Evolutionary conservation across 768 basidiomycete species (phyloP).

Genomic region (Crucibulum laeve): DNA sequence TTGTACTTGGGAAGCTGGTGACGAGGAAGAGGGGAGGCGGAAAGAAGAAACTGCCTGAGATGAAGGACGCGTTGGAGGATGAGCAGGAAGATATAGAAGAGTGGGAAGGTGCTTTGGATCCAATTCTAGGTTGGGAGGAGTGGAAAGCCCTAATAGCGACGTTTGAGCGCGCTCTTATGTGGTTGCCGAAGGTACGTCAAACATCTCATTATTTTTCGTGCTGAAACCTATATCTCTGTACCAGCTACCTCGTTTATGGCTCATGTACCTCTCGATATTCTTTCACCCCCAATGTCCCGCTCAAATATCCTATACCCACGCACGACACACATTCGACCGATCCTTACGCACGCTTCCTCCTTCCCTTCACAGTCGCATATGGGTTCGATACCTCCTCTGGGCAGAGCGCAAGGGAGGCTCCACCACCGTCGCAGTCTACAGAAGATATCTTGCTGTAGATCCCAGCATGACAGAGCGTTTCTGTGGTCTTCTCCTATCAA

Average conservation of each 20-base stretch:
- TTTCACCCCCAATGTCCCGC: constrained; percentile 88
- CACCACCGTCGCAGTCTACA: constrained; percentile 79
- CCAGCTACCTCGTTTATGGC: constrained; percentile 91
- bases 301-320: constrained; percentile 81
- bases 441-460: constrained; percentile 83
- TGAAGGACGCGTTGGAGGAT: constrained; percentile 86
- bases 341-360: constrained; percentile 91
- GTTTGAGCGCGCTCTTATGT: constrained; percentile 92
- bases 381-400: constrained; percentile 92
- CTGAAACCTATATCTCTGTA: constrained; percentile 6
- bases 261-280: constrained; percentile 89
- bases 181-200: constrained; percentile 77
- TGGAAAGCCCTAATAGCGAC: constrained; percentile 87
- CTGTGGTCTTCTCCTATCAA: constrained; percentile 61
- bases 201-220: constrained; percentile 2
- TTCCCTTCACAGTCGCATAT: constrained; percentile 86
- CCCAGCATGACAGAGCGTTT: constrained; percentile 79
- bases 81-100: constrained; percentile 74
- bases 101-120: constrained; percentile 86
- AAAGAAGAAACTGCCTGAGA: constrained; percentile 87
- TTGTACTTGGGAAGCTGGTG: constrained; percentile 75
- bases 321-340: constrained; percentile 90
- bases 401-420: constrained; percentile 77
- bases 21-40: constrained; percentile 78
- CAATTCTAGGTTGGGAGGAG: constrained; percentile 92